These are phyloP conservation scores for Thraustochytrium sp. DNA, from an alignment of 352 stramenopile species.

Conservation along the genomic window DNA sequence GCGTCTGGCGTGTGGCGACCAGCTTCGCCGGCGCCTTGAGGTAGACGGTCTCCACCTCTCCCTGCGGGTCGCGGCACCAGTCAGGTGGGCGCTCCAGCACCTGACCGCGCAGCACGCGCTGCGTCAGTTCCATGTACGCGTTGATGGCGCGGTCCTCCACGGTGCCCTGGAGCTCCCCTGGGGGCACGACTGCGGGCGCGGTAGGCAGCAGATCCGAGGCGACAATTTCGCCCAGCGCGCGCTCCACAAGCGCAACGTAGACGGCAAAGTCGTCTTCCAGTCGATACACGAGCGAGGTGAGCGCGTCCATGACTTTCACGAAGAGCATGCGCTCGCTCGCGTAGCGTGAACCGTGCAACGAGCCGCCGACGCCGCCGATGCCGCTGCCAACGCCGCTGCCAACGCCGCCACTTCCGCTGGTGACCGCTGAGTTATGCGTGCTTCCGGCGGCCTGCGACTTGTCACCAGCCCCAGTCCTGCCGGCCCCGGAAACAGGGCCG, in stretches of 20 bases:
- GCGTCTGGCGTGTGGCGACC: not conserved
- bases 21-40: not conserved
- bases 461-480: not conserved
- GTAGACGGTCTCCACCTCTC: not conserved
- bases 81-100: not conserved
- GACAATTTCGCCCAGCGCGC: not conserved
- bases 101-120: not conserved
- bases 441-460: not conserved
- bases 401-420: not conserved
- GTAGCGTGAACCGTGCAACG: not conserved
- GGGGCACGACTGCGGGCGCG: no score
- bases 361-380: not conserved
- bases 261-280: slow-evolving; percentile 34
- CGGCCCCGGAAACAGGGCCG: not conserved
- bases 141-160: not conserved
- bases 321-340: not conserved
- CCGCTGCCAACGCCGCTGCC: not conserved
- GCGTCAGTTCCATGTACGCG: not conserved
- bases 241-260: not conserved
- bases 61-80: not conserved
- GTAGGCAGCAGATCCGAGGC: not conserved
- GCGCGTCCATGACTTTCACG: not conserved
- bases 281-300: slow-evolving; percentile 5
- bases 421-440: no score
- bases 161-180: not conserved